phyloP scores from a whole-genome alignment of 2,329 filamentous ascomycete species.

The Fusarium brevicatenulatum region DNA sequence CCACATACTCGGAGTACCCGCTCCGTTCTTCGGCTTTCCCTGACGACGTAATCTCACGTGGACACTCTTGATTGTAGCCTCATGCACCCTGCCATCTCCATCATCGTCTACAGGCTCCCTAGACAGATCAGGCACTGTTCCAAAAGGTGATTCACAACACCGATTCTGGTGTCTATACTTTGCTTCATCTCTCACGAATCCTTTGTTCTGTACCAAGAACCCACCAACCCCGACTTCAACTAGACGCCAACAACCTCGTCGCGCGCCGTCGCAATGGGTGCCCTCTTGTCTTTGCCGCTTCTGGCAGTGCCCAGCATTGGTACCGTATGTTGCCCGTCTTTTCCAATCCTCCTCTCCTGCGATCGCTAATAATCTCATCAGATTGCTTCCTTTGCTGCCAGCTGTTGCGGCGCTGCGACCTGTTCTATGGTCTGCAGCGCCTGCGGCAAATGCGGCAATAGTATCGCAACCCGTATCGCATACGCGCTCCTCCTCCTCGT shows the following conservation, averaged over 20 bases:
- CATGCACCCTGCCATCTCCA: slow-evolving; percentile 25
- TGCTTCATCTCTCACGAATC: background rate
- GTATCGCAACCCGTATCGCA: slow-evolving; percentile 95
- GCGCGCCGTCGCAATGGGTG: slow-evolving; percentile 74
- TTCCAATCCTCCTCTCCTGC: background rate
- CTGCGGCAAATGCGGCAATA: slow-evolving; percentile 96
- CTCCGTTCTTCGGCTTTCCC: slow-evolving; percentile 7
- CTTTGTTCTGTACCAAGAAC: background rate
- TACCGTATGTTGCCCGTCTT: slow-evolving; percentile 70
- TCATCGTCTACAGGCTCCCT: background rate
- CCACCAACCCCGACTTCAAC: background rate
- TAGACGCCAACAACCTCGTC: slow-evolving; percentile 1
- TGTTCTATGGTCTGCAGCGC: slow-evolving; percentile 96
- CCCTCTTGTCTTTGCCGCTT: slow-evolving; percentile 87
- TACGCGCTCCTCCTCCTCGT: slow-evolving; percentile 94
- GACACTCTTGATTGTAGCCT: slow-evolving; percentile 28
- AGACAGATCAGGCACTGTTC: background rate
- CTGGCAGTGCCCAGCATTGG: slow-evolving; percentile 87
- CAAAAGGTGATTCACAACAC: background rate
- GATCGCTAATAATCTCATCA: slow-evolving; percentile 49
- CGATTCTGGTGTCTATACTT: background rate
- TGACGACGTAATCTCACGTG: slow-evolving; percentile 45
- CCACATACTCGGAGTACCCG: background rate
- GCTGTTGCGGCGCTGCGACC: slow-evolving; percentile 95
- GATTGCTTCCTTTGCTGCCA: slow-evolving; percentile 82